These are phyloP conservation scores for Apiotrichum veenhuisii DNA, from an alignment of 1,284 basidiomycete species.

Conservation along the genomic window DNA sequence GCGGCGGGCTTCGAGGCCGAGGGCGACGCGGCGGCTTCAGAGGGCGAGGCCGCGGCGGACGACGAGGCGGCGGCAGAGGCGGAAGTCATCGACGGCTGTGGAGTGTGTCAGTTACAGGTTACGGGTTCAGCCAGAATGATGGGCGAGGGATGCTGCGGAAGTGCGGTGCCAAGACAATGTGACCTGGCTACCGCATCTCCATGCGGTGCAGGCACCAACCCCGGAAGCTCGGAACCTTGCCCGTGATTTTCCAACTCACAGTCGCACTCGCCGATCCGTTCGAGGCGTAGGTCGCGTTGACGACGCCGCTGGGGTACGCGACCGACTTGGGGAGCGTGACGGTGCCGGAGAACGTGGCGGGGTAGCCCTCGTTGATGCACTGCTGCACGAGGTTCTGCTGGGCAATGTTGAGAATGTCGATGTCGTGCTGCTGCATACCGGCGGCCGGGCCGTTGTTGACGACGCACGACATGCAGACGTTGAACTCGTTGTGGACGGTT, in stretches of 20 bases:
- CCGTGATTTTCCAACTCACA: too few species aligned
- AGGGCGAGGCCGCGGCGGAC: not conserved
- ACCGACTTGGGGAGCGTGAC: constrained; percentile 1
- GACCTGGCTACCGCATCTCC: too few species aligned
- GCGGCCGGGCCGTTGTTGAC: not conserved
- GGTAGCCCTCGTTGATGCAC: constrained; percentile 1
- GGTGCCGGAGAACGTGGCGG: constrained; percentile 4
- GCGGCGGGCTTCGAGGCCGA: not conserved
- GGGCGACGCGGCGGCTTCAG: not conserved
- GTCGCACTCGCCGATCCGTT: not conserved
- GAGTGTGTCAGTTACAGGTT: too few species aligned
- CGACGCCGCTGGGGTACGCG: constrained; percentile 4
- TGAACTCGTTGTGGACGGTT: not conserved
- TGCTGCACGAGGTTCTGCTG: constrained; percentile 12
- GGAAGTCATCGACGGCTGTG: not conserved
- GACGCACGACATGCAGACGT: not conserved
- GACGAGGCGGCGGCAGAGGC: not conserved
- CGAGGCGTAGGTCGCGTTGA: constrained; percentile 1
- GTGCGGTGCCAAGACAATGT: too few species aligned
- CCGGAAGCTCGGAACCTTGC: too few species aligned
- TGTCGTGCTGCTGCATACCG: not conserved
- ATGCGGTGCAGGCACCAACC: too few species aligned
- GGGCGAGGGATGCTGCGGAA: too few species aligned
- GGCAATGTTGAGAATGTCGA: constrained; percentile 12
- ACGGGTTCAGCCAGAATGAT: too few species aligned